Evolutionary conservation across 306 rosid species (phyloP), one percentile per base, ranked within the genome.

Genomic region (Sechiopsis laciniata): DNA sequence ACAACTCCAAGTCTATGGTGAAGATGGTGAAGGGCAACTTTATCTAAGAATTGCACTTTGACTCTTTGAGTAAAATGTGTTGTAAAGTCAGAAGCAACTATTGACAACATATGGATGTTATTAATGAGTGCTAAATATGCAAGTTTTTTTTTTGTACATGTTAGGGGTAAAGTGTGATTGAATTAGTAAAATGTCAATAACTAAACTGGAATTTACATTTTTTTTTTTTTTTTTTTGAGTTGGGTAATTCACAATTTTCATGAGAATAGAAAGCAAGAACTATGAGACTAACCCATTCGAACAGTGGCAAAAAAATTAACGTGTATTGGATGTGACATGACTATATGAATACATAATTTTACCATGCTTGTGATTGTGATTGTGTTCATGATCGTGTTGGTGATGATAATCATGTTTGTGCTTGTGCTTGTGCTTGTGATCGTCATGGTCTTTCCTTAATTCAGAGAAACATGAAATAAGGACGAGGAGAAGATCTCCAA

Each of bases 321-420:
- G 59, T 26, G 21, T 22, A 57, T 24, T 37, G 17, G 32, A 70
- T 66, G 11, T 45, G 21, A 75, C 64, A 10, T 3, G 46, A 51
- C 26, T 55, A 15, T 8, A 77, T 24, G 67, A 59, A 24, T 15
- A 29, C 35, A 58, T 58, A 77, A 29, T 77, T 51, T 75, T 89
- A 94, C 99, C 99, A 21, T 91, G 96, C 51, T 85, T 75, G 83
- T 90, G 97, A 48, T 87, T 84, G 58, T 85, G 96, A 17, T 79
- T 58, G 8, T 81, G 79, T 4, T 90, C 32, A 29, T 29, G 32
- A 29, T 29, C 32, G 32, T 29, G 2, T 1, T 29, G 32, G 32
- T 29, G 32, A 29, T 3, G 1, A 29, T 29, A n/a, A n/a, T n/a
- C n/a, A n/a, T n/a, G n/a, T n/a, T n/a, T n/a, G n/a, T n/a, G n/a